Percentiles rank a stretch among this genome's conserved stretches.
phyloP scores from a whole-genome alignment of 163 green algal species.

The Prototheca cutis region DNA sequence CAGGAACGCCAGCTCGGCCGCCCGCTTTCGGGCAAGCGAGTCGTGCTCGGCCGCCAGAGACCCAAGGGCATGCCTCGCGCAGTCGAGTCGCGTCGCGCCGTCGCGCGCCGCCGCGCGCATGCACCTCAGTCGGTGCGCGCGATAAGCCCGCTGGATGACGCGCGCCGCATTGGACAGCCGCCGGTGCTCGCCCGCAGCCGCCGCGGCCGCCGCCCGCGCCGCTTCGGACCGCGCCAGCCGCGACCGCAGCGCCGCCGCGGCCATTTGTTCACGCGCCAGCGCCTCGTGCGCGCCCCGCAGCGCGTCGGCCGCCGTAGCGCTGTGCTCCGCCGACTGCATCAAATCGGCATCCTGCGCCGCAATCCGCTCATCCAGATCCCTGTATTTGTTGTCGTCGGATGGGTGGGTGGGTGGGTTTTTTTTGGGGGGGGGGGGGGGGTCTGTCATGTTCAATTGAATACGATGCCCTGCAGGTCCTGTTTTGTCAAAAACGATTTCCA shows the following conservation, averaged over 20 bases:
- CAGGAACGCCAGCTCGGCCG: slow-evolving; percentile 29
- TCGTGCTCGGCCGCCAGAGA: slow-evolving; percentile 27
- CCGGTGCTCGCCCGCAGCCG: slow-evolving; percentile 15
- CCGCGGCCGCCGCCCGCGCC: slow-evolving; percentile 4
- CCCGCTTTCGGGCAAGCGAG: slow-evolving; percentile 14
- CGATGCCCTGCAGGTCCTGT: too few relatives aligned
- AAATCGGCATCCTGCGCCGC: slow-evolving; percentile 9
- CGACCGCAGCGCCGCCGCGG: not conserved
- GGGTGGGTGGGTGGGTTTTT: too few relatives aligned
- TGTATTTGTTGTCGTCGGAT: not conserved
- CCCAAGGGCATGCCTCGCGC: slow-evolving; percentile 8
- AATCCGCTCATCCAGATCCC: slow-evolving; percentile 2
- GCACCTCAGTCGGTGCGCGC: slow-evolving; percentile 17
- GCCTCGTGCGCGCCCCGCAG: slow-evolving; percentile 7
- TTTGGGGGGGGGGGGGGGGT: too few relatives aligned
- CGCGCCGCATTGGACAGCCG: slow-evolving; percentile 23
- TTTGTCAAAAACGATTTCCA: too few relatives aligned
- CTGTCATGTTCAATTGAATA: too few relatives aligned
- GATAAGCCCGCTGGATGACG: slow-evolving; percentile 32
- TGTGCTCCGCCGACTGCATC: slow-evolving; percentile 2
- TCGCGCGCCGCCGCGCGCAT: slow-evolving; percentile 10
- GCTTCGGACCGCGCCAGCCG: slow-evolving; percentile 3
- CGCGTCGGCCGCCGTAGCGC: not conserved
- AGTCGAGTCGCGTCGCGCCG: slow-evolving; percentile 15
- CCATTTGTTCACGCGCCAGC: slow-evolving; percentile 4